These are phyloP conservation scores for Pyrenopolyporus hunteri DNA, from an alignment of 495 filamentous ascomycete genomes.

Conservation along the genomic window DNA sequence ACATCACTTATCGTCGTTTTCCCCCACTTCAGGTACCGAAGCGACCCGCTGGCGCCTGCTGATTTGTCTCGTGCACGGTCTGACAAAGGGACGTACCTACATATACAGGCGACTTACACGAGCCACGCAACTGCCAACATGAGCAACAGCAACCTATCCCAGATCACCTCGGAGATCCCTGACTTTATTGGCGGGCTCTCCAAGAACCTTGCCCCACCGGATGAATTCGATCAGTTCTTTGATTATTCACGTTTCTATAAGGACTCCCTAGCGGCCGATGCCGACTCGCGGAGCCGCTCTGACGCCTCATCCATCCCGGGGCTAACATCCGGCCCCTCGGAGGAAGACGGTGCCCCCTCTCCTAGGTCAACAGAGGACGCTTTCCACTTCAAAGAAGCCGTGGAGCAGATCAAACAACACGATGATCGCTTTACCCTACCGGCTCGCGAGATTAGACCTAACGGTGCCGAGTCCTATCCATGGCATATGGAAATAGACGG, in stretches of 20 bases:
- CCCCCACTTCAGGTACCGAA: conserved; percentile 46
- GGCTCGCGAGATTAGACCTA: conserved; percentile 42
- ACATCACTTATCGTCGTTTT: conserved; percentile 47
- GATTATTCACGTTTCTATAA: conserved; percentile 41
- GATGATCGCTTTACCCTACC: conserved; percentile 45
- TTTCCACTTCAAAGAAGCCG: conserved; percentile 42
- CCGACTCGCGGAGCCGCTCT: conserved; percentile 44
- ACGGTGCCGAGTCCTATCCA: conserved; percentile 39
- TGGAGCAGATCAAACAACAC: conserved; percentile 42
- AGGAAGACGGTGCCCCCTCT: conserved; percentile 44
- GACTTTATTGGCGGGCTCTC: conserved; percentile 43
- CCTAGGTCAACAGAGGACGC: conserved; percentile 40
- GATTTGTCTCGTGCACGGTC: conserved; percentile 48
- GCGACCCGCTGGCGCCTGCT: conserved; percentile 45
- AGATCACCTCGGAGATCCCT: conserved; percentile 43
- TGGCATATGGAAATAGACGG: conserved; percentile 43
- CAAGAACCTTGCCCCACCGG: conserved; percentile 35
- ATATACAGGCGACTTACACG: conserved; percentile 47
- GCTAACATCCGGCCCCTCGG: conserved; percentile 43
- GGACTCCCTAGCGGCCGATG: conserved; percentile 38
- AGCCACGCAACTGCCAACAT: conserved; percentile 45
- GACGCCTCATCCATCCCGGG: conserved; percentile 44
- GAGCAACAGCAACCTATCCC: conserved; percentile 42
- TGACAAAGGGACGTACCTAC: conserved; percentile 47
- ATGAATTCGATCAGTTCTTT: conserved; percentile 44